Evolutionary conservation across 139 green algal species (phyloP), one percentile per base, ranked within the genome.

Genomic region (Mesotaenium endlicherianum): DNA sequence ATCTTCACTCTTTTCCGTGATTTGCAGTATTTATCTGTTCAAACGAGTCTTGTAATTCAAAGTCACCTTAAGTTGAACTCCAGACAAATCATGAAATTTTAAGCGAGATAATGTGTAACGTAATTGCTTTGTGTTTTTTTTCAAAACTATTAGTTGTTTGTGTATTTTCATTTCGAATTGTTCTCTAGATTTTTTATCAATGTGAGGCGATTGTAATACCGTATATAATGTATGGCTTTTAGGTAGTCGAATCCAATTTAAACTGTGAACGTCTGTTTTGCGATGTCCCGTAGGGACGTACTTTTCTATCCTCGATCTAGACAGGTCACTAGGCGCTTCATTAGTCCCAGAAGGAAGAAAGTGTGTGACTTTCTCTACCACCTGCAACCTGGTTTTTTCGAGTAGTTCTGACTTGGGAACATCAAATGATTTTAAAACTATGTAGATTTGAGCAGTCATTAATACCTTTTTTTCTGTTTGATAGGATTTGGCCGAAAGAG

Each of bases 121-220:
- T 53, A 76, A 53, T 76, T 76, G 16, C 39, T 34, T 34, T 34
- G 8, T 76, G 20, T 50, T 34, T 20, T 20, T n/a, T 16, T 38
- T 50, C 31, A 76, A 55, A 36, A 11, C 31, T 36, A 76, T 53
- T 57, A 76, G 20, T 30, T 31, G 68, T 53, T 76, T 76, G 39
- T 76, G 68, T 76, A 76, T 53, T 50, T 76, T 76, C 40, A 76
- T 55, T 76, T 76, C 68, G 50, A 76, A 76, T 53, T 76, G 68
- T 53, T 76, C 68, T 34, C 68, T 76, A 57, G 68, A 76, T 34
- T 76, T 76, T 4, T 76, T 76, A 76, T 76, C 68, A 53, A 76
- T 76, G 39, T 76, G 68, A 53, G 68, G 68, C 20, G 68, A 76
- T 55, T 38, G 39, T 53, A 76, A 76, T 36, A 76, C 68, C 39